phyloP scores from a whole-genome alignment of 2,329 filamentous ascomycete species.

The Hypoxylon sp. region DNA sequence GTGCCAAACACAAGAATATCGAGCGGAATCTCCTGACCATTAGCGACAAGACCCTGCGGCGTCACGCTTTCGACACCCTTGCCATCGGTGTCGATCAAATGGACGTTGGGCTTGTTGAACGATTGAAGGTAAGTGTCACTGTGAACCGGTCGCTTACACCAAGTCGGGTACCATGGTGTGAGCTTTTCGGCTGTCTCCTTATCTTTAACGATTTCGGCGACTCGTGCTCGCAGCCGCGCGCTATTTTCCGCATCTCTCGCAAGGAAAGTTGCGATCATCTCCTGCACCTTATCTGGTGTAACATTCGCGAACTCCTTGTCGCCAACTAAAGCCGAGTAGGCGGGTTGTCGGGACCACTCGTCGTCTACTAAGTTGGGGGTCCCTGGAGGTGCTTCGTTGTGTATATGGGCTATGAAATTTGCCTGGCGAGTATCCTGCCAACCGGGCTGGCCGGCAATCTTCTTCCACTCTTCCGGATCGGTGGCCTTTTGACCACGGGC shows the following conservation, averaged over 20 bases:
- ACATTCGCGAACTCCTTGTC: slow-evolving; percentile 54
- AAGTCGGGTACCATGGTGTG: slow-evolving; percentile 65
- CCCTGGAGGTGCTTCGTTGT: slow-evolving; percentile 54
- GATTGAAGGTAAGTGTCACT: slow-evolving; percentile 71
- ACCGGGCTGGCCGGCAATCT: slow-evolving; percentile 57
- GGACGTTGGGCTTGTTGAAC: slow-evolving; percentile 73
- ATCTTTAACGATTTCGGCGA: slow-evolving; percentile 68
- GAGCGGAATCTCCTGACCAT: slow-evolving; percentile 63
- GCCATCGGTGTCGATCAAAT: slow-evolving; percentile 72
- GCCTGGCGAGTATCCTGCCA: slow-evolving; percentile 65
- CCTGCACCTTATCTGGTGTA: slow-evolving; percentile 56
- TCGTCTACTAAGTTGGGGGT: slow-evolving; percentile 64
- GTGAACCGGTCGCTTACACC: slow-evolving; percentile 76
- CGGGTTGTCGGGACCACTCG: slow-evolving; percentile 61
- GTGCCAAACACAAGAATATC: slow-evolving; percentile 57
- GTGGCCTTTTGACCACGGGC: slow-evolving; percentile 48
- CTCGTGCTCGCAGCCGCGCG: slow-evolving; percentile 63
- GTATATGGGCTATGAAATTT: slow-evolving; percentile 61
- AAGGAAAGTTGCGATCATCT: slow-evolving; percentile 57
- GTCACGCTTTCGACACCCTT: slow-evolving; percentile 66
- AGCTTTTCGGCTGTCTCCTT: slow-evolving; percentile 65
- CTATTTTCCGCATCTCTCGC: slow-evolving; percentile 60
- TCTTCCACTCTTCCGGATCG: slow-evolving; percentile 60
- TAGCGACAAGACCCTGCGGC: slow-evolving; percentile 62
- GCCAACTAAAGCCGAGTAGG: slow-evolving; percentile 59